These are phyloP conservation scores for Crucihimalaya himalaica DNA, from an alignment of 345 rosid species.

Conservation along the genomic window DNA sequence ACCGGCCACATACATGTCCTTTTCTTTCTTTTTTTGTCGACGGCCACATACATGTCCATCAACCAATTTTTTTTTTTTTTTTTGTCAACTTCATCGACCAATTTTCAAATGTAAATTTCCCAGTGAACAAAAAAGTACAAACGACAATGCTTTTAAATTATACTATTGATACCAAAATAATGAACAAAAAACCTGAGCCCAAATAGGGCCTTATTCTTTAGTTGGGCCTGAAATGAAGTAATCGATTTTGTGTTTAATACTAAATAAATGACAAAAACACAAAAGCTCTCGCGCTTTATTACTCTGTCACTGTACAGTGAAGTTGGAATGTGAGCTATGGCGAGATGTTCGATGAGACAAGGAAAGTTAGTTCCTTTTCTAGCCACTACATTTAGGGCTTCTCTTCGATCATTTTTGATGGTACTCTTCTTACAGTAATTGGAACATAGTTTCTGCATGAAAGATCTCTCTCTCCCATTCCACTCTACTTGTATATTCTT, in stretches of 20 bases:
- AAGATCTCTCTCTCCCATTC: neutral
- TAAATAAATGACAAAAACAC: neutral
- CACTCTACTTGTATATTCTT: neutral
- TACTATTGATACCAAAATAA: neutral
- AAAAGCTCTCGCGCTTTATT: constrained; percentile 20
- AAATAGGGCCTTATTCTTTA: neutral
- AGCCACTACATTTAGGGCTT: neutral
- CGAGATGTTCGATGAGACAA: constrained; percentile 21
- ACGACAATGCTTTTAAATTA: neutral
- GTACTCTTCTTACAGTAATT: neutral
- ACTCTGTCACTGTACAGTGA: neutral
- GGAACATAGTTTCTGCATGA: neutral
- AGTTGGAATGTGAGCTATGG: neutral
- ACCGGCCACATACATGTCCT: neutral
- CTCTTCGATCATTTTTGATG: neutral
- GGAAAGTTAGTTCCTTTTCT: neutral
- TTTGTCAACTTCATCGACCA: neutral
- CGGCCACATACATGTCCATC: neutral
- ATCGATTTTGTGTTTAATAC: neutral
- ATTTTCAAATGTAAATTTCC: neutral
- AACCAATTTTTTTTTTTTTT: neutral
- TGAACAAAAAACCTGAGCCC: neutral
- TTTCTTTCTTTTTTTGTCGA: too few species aligned
- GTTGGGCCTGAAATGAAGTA: neutral
- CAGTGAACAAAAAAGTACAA: too few species aligned